phyloP scores from a whole-genome alignment of 371 early-diverging fungal genomes.

The Circinella minor region DNA sequence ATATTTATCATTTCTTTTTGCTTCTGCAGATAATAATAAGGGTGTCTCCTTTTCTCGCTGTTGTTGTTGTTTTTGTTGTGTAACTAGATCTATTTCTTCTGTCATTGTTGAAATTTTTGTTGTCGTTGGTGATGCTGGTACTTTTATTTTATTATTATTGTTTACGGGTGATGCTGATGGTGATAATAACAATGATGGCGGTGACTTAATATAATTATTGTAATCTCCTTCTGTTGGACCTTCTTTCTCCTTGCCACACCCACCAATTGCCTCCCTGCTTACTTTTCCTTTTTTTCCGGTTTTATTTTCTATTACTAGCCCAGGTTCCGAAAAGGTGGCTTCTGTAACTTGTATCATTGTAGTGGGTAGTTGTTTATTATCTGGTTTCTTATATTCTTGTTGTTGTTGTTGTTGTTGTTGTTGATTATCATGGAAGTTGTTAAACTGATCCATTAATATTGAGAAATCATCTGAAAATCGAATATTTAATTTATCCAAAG shows the following conservation, averaged over 20 bases:
- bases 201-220: background rate
- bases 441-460: constrained; percentile 8
- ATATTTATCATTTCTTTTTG: background rate
- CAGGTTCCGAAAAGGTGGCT: constrained; percentile 1
- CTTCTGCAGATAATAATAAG: background rate
- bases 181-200: background rate
- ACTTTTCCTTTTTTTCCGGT: background rate
- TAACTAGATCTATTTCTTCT: background rate
- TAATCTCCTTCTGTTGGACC: background rate
- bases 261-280: background rate
- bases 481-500: constrained; percentile 9
- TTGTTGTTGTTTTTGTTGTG: too few species aligned
- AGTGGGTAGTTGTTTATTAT: too few species aligned
- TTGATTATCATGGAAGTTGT: background rate
- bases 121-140: background rate
- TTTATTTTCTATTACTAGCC: background rate
- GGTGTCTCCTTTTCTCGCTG: background rate
- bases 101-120: background rate
- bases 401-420: background rate
- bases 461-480: constrained; percentile 16
- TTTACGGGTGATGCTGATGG: too few species aligned
- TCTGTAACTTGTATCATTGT: background rate
- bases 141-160: background rate
- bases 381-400: too few species aligned
- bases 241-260: background rate